Base-by-base conservation (phyloP, 331 rosid species). In the Telfairia occidentalis region DNA sequence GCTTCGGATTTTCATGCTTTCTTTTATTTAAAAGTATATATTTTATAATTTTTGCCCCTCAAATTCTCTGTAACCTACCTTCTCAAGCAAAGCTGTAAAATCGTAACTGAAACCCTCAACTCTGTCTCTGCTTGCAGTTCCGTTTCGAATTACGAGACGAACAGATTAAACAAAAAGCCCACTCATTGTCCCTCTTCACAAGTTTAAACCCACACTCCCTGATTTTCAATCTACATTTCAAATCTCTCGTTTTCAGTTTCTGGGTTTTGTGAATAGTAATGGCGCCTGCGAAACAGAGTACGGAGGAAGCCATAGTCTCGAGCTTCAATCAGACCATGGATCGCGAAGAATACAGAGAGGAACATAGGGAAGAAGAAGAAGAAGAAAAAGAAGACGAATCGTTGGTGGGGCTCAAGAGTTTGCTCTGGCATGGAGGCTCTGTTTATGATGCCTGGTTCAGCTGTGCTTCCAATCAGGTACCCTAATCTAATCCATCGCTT, bases 371-470 rank as follows among this genome's bases (percentile, higher is more conserved):
- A 35, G 79, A 42, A 46, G 86, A 78, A n/a, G n/a, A n/a, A n/a
- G n/a, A n/a, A n/a, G 79, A 37, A 35, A 78, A 42, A 46, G 86
- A 78, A 23, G 48, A 26, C 19, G 48, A 21, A 43, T 69, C 89
- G 7, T 34, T 29, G 81, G 80, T 88, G 18, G 76, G 85, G 59
- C 35, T 87, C 69, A 86, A 78, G 69, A 85, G 26, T 79, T 24
- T 90, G 50, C 92, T 92, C 74, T 92, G 97, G 97, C 90, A 92
- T 78, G 98, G 98, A 32, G 98, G 98, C 2, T 92, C 98, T 78
- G 92, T 75, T 34, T 92, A 89, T 76, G 98, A 92, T 78, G 98
- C 98, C 6, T 92, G 98, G 98, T 92, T 92, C 82, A 90, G 96
- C 61, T 92, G 96, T 35, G 96, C 98, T 6, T 92, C 98, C 11